These are phyloP conservation scores for Halophytophthora batemanensis DNA, from an alignment of 352 stramenopile species.

Conservation along the genomic window DNA sequence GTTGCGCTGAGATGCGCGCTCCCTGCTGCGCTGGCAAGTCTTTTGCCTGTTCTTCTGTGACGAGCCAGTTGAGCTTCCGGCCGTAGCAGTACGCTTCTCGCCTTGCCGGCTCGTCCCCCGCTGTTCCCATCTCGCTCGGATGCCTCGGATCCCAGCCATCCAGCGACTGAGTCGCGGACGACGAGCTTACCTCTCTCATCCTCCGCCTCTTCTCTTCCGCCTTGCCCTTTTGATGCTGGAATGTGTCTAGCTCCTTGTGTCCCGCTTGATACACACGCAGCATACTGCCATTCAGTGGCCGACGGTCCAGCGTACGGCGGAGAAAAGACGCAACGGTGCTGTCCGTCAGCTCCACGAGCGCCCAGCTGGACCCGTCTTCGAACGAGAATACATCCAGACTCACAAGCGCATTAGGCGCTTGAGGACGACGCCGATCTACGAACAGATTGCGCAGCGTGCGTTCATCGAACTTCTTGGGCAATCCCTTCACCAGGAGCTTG, in stretches of 20 bases:
- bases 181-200: constrained; percentile 16
- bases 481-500: constrained; percentile 67
- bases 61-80: constrained; percentile 72
- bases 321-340: constrained; percentile 42
- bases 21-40: constrained; percentile 60
- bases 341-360: constrained; percentile 63
- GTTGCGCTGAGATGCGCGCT: constrained; percentile 43
- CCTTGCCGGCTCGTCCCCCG: constrained; percentile 9
- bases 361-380: constrained; percentile 67
- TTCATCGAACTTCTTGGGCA: constrained; percentile 51
- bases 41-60: constrained; percentile 48
- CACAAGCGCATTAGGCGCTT: constrained; percentile 35
- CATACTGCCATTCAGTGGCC: constrained; percentile 41
- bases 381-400: constrained; percentile 73
- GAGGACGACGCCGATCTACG: constrained; percentile 28
- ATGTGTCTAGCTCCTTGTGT: constrained; percentile 60
- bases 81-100: constrained; percentile 55
- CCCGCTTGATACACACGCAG: constrained; percentile 61
- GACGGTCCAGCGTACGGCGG: constrained; percentile 54
- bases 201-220: constrained; percentile 34
- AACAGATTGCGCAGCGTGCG: constrained; percentile 45
- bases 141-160: constrained; percentile 16
- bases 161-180: constrained; percentile 2
- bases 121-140: too few relatives aligned
- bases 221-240: constrained; percentile 43